Base-by-base conservation (phyloP, 1,284 basidiomycete genomes). In the Jaminaea rosea region DNA sequence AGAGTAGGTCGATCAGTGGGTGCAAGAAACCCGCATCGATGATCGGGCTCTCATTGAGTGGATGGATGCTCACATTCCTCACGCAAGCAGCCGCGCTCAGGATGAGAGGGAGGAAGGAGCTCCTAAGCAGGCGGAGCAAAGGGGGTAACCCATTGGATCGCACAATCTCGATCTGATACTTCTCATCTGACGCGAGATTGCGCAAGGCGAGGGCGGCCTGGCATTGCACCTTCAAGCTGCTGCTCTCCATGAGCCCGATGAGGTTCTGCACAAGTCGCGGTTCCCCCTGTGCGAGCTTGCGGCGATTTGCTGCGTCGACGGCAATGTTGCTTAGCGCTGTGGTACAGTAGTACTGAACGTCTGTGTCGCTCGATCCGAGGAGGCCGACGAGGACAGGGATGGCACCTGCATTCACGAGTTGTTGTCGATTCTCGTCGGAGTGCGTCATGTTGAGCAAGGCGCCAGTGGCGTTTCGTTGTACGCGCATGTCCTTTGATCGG, bases 271-370 rank as follows among this genome's bases (percentile, higher is more conserved):
- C 93, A 19, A 99, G 80, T 72, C 91, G 93, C 8, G 92, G 92
- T 76, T 99, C 93, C 57, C 83, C 88, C 73, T 88, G 84, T 1
- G 93, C 90, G 21, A 99, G 81, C 77, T 94, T 94, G 81, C 93
- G 94, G 60, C 93, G 82, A 77, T 98, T 99, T 61, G 46, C 56
- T 15, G 56, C 62, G 54, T 73, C 71, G 52, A 73, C 71, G 47
- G 94, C 94, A 66, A 99, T 99, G 76, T 99, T 99, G 75, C 88
- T 92, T 58, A 99, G 78, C 0, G 94, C 94, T 23, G 94, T 99
- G 5, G 94, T 99, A 77, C 94, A 99, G 75, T 99, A 99, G 75
- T 99, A 99, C 76, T 99, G 94, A 1, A 98, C 94, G 75, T 98
- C 93, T 19, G 93, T 98, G 75, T 99, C 93, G 39, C 88, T 83